Percentiles rank a stretch among this genome's conserved stretches.
Conservation (phyloP, 345 rosid species). For the Citrus mangshanensis region DNA sequence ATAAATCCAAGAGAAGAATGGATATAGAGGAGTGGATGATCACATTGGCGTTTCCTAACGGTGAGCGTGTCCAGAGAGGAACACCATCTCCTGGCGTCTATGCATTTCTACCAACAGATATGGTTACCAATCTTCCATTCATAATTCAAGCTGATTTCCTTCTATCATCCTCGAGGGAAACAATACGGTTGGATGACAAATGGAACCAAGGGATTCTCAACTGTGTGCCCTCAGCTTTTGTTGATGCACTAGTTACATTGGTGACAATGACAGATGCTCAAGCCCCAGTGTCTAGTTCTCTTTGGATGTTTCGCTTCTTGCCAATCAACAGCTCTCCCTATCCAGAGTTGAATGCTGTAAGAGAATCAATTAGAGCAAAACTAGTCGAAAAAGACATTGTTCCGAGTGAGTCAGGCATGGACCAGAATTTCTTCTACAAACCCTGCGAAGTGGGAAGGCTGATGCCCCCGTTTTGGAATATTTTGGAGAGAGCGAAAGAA, state of each 20-base stretch:
- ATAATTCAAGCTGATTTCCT: conserved; percentile 73
- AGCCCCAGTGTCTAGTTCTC: conserved; percentile 39
- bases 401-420: conserved; percentile 49
- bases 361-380: conserved; percentile 37
- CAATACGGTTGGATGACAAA: conserved; percentile 49
- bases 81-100: conserved; percentile 53
- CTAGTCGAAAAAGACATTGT: conserved; percentile 40
- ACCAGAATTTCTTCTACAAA: conserved; percentile 59
- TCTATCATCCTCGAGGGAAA: conserved; percentile 69
- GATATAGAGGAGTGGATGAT: conserved; percentile 64
- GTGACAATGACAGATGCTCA: conserved; percentile 45
- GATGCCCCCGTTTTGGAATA: conserved; percentile 53
- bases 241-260: conserved; percentile 51
- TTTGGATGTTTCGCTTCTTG: conserved; percentile 52
- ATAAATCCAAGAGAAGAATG: conserved; percentile 55
- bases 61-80: conserved; percentile 54
- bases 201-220: conserved; percentile 82
- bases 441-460: conserved; percentile 58
- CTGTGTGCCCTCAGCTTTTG: conserved; percentile 54
- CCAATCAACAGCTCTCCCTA: conserved; percentile 43
- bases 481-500: conserved; percentile 43
- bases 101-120: conserved; percentile 76
- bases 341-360: conserved; percentile 34
- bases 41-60: conserved; percentile 68
- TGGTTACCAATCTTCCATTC: conserved; percentile 67